Evolutionary conservation across 2,329 filamentous ascomycete genomes (phyloP).

Genomic region (Ceratocystiopsis minuta): DNA sequence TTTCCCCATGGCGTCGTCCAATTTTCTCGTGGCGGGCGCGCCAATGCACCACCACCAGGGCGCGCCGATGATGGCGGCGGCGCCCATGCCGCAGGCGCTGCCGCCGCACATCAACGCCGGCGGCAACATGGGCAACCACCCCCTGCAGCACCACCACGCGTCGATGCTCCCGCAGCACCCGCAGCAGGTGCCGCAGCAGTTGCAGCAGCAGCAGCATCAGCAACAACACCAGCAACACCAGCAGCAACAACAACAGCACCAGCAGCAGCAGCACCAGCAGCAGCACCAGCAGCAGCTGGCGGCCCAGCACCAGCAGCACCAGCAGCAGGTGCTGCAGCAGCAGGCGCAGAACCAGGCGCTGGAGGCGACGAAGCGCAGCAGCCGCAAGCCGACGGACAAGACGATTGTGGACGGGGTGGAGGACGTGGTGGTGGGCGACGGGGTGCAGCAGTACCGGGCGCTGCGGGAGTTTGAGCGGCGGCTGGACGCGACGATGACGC

Average conservation of each 20-base stretch:
- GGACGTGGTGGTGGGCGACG: constrained; percentile 63
- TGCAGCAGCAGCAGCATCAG: constrained; percentile 12
- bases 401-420: constrained; percentile 84
- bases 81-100: constrained; percentile 2
- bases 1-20: too few species aligned
- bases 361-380: constrained; percentile 60
- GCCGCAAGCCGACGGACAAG: constrained; percentile 84
- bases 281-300: constrained; percentile 19
- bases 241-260: constrained; percentile 15
- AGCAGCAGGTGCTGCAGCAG: constrained; percentile 30
- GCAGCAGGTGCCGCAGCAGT: neutral
- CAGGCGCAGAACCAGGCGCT: constrained; percentile 34
- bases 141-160: neutral
- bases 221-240: constrained; percentile 25
- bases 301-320: constrained; percentile 17
- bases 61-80: constrained; percentile 3
- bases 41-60: constrained; percentile 4
- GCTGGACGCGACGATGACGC: constrained; percentile 81
- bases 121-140: neutral
- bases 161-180: neutral
- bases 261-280: constrained; percentile 11
- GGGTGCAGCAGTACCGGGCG: constrained; percentile 63
- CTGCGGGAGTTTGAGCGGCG: constrained; percentile 74
- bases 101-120: neutral
- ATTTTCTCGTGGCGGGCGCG: neutral